phyloP scores from a whole-genome alignment of 768 basidiomycete genomes.

The Lentinula raphanica region DNA sequence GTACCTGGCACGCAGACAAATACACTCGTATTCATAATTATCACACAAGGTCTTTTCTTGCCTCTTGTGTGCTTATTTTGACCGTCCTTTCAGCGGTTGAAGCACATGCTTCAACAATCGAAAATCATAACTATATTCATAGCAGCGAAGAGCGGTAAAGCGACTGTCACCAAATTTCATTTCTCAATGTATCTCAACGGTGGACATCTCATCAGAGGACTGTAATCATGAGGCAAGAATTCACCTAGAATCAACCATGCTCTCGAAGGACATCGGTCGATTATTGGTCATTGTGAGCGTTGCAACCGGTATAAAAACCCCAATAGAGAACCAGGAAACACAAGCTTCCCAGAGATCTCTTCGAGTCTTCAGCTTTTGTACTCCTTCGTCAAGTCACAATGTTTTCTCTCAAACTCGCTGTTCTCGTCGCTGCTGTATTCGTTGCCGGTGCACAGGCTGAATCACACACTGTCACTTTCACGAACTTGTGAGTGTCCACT shows the following conservation, averaged over 20 bases:
- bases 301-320: neutral
- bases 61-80: neutral
- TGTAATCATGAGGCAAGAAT: neutral
- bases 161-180: neutral
- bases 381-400: neutral
- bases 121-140: neutral
- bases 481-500: neutral
- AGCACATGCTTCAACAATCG: neutral
- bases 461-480: constrained; percentile 4
- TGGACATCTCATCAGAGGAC: neutral
- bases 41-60: neutral
- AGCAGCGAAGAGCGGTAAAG: neutral
- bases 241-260: neutral
- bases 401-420: neutral
- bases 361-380: neutral
- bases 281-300: neutral
- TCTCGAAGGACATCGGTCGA: neutral
- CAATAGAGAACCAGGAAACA: neutral
- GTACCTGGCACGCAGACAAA: neutral
- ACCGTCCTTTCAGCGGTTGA: neutral
- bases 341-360: neutral
- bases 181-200: neutral
- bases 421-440: constrained; percentile 1
- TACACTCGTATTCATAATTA: neutral
- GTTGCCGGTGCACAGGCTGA: neutral